Evolutionary conservation across 192 early-diverging fungal genomes (phyloP).

Genomic region (Entomortierella beljakovae): DNA sequence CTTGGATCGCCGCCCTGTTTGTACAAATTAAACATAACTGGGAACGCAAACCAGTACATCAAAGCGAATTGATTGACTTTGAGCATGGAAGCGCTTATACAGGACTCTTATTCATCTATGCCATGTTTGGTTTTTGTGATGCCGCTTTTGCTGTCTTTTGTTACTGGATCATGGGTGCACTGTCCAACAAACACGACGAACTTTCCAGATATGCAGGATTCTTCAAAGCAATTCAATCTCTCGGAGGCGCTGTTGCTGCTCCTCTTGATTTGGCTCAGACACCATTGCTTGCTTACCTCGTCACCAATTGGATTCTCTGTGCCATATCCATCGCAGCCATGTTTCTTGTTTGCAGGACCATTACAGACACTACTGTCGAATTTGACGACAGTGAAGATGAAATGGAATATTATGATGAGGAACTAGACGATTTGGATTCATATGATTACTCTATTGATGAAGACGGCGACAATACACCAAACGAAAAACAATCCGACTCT

Average conservation of each 20-base stretch:
- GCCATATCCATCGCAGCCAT: constrained; percentile 47
- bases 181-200: constrained; percentile 82
- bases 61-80: constrained; percentile 29
- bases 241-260: constrained; percentile 75
- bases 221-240: constrained; percentile 92
- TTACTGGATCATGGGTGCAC: constrained; percentile 92
- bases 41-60: constrained; percentile 12
- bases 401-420: constrained; percentile 7
- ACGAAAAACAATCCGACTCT: neutral
- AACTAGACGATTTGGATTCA: neutral
- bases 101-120: constrained; percentile 28
- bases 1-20: constrained; percentile 72
- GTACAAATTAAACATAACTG: constrained; percentile 67
- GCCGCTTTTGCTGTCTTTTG: constrained; percentile 55
- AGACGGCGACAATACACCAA: neutral
- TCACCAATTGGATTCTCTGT: constrained; percentile 54
- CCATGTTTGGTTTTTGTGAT: constrained; percentile 54
- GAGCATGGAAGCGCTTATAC: constrained; percentile 23
- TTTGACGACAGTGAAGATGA: constrained; percentile 6
- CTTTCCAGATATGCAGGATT: constrained; percentile 81
- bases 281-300: constrained; percentile 24
- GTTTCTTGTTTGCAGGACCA: constrained; percentile 44
- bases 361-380: constrained; percentile 46
- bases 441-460: neutral
- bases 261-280: constrained; percentile 68